Evolutionary conservation across 352 stramenopile genomes (phyloP), one percentile per base, ranked within the genome.

Genomic region (Pythium monospermum): DNA sequence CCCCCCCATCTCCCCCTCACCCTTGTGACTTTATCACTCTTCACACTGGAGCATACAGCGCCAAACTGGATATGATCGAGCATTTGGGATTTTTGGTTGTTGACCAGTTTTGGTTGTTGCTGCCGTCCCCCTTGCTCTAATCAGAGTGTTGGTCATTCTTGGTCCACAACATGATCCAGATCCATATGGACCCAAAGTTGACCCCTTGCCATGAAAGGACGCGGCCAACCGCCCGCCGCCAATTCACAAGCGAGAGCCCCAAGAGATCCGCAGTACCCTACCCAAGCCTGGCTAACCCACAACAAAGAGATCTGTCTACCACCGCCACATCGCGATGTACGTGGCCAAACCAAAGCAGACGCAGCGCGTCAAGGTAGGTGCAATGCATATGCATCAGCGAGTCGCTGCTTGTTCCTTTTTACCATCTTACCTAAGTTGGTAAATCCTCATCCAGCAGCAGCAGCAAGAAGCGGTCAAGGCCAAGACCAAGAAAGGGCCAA

Each of bases 271-370:
- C n/a, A n/a, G n/a, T n/a, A n/a, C n/a, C n/a, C n/a, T n/a, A n/a
- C n/a, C n/a, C n/a, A n/a, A n/a, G n/a, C n/a, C n/a, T n/a, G n/a
- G n/a, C n/a, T n/a, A n/a, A n/a, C n/a, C n/a, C n/a, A n/a, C n/a
- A n/a, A n/a, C n/a, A n/a, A n/a, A n/a, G n/a, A n/a, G n/a, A n/a
- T n/a, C n/a, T n/a, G n/a, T n/a, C n/a, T n/a, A n/a, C n/a, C 30
- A 13, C 13, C 13, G 30, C 7, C 7, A 13, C 30, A 13, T 13
- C 30, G 13, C 30, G 12, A 90, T 90, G 79, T 87, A 90, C 51
- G 74, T 87, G 11, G 76, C 79, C 59, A 90, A 90, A 49, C 79
- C 73, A 53, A 90, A 90, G 76, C 78, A 86, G 57, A 77, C 63
- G 31, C 70, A 76, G 61, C 74, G 72, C 53, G 62, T 68, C 28